Evolutionary conservation across 2,329 filamentous ascomycete genomes (phyloP).

Genomic region (Alternaria postmessia): DNA sequence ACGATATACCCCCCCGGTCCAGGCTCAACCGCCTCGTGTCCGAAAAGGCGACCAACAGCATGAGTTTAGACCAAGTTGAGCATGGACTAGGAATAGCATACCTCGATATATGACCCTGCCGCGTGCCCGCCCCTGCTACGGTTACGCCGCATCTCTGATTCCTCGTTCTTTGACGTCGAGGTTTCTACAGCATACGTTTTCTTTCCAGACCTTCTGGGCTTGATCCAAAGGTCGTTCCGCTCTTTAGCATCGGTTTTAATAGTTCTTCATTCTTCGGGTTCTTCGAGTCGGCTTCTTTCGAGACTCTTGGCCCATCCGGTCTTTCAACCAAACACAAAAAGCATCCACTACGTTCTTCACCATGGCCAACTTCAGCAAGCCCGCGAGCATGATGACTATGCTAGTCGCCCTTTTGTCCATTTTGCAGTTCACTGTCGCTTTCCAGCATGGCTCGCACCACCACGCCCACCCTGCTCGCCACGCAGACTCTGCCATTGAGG

Average conservation of each 20-base stretch:
- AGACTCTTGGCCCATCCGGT: slow-evolving; percentile 15
- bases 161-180: slow-evolving; percentile 41
- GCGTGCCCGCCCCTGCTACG: slow-evolving; percentile 35
- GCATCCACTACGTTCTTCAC: slow-evolving; percentile 15
- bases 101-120: slow-evolving; percentile 44
- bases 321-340: slow-evolving; percentile 16
- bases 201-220: slow-evolving; percentile 41
- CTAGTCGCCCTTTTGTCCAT: slow-evolving; percentile 45
- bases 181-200: slow-evolving; percentile 30
- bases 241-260: slow-evolving; percentile 40
- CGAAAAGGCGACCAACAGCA: slow-evolving; percentile 25
- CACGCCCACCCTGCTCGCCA: slow-evolving; percentile 26
- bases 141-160: slow-evolving; percentile 38
- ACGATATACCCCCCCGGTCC: slow-evolving; percentile 25
- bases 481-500: slow-evolving; percentile 31
- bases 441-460: slow-evolving; percentile 37
- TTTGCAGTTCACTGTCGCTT: slow-evolving; percentile 43
- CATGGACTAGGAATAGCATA: slow-evolving; percentile 32
- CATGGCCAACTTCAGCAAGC: slow-evolving; percentile 50
- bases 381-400: slow-evolving; percentile 43
- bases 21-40: slow-evolving; percentile 35
- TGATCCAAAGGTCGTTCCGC: slow-evolving; percentile 43
- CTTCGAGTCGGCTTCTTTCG: slow-evolving; percentile 22
- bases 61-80: slow-evolving; percentile 26
- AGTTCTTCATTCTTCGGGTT: slow-evolving; percentile 13